phyloP scores from a whole-genome alignment of 2,329 filamentous ascomycete species.

The Ceratocystis alfenasii region DNA sequence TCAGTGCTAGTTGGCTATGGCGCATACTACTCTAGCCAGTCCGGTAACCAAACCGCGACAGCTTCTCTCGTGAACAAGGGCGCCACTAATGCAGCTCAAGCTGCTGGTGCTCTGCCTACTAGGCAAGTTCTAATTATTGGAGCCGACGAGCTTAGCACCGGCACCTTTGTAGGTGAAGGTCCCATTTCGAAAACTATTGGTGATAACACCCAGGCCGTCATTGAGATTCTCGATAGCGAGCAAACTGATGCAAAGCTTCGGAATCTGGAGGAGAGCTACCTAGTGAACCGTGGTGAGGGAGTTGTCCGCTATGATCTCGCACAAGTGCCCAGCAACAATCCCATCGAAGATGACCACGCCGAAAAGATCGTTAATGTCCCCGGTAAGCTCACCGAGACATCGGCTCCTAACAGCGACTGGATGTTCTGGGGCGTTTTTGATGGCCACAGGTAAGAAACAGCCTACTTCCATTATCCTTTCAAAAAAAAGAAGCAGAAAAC shows the following conservation, averaged over 20 bases:
- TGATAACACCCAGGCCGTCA: constrained; percentile 68
- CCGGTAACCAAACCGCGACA: constrained; percentile 29
- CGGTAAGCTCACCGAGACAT: constrained; percentile 35
- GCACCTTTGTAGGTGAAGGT: constrained; percentile 70
- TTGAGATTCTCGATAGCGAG: constrained; percentile 94
- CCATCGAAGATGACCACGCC: constrained; percentile 95
- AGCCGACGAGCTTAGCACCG: constrained; percentile 79
- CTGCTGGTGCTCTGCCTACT: constrained; percentile 35
- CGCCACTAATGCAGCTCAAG: constrained; percentile 25
- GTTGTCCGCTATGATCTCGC: constrained; percentile 91
- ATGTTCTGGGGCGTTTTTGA: constrained; percentile 99
- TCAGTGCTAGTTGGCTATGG: constrained; percentile 61
- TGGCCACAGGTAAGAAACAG: constrained; percentile 67
- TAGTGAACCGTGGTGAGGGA: constrained; percentile 77
- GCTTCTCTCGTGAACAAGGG: constrained; percentile 19
- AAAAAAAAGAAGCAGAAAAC: no score
- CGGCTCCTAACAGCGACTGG: constrained; percentile 64
- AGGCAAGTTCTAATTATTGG: constrained; percentile 74
- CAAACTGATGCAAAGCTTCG: constrained; percentile 84
- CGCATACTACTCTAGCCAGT: constrained; percentile 52
- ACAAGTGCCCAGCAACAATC: constrained; percentile 90
- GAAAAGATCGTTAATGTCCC: constrained; percentile 95
- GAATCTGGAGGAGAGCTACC: constrained; percentile 80
- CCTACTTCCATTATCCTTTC: no score
- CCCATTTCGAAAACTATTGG: constrained; percentile 82